phyloP scores from a whole-genome alignment of 2,329 filamentous ascomycete species.

The Aspergillus glaucus region DNA sequence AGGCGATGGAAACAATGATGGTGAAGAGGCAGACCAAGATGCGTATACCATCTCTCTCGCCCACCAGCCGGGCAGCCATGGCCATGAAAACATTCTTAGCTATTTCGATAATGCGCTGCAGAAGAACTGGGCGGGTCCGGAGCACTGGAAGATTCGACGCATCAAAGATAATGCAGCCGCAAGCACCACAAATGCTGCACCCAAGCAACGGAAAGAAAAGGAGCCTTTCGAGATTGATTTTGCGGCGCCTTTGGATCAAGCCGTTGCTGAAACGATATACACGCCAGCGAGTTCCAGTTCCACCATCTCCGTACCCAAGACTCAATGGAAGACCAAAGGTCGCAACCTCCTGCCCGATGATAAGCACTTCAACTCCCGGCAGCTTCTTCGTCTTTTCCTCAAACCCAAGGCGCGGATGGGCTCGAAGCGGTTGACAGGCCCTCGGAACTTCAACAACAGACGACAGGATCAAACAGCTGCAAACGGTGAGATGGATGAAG shows the following conservation, averaged over 20 bases:
- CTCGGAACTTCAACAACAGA: constrained; percentile 29
- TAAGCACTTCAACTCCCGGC: constrained; percentile 94
- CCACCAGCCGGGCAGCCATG: constrained; percentile 58
- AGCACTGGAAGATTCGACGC: constrained; percentile 94
- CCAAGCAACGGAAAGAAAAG: constrained; percentile 79
- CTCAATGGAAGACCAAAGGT: constrained; percentile 91
- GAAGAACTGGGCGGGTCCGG: constrained; percentile 97
- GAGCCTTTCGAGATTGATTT: constrained; percentile 96
- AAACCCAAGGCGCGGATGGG: constrained; percentile 87
- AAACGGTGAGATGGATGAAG: constrained; percentile 82
- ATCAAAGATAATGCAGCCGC: constrained; percentile 70
- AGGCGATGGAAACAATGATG: constrained; percentile 47
- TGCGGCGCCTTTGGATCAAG: constrained; percentile 62
- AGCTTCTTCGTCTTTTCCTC: constrained; percentile 81
- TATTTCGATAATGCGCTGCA: constrained; percentile 96
- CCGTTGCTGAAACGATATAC: constrained; percentile 69
- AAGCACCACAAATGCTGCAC: constrained; percentile 32
- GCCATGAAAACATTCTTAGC: constrained; percentile 90
- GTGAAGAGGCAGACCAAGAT: constrained; percentile 57
- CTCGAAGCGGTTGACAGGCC: constrained; percentile 53
- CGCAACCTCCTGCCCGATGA: constrained; percentile 92
- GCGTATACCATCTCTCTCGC: constrained; percentile 76
- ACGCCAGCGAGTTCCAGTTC: constrained; percentile 74
- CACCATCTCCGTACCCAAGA: constrained; percentile 79
- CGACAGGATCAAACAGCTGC: constrained; percentile 50